Percentiles rank a stretch among this genome's conserved stretches.
These are phyloP conservation scores for Diplocarpon mali DNA, from an alignment of 2,329 filamentous ascomycete species.

Conservation along the genomic window DNA sequence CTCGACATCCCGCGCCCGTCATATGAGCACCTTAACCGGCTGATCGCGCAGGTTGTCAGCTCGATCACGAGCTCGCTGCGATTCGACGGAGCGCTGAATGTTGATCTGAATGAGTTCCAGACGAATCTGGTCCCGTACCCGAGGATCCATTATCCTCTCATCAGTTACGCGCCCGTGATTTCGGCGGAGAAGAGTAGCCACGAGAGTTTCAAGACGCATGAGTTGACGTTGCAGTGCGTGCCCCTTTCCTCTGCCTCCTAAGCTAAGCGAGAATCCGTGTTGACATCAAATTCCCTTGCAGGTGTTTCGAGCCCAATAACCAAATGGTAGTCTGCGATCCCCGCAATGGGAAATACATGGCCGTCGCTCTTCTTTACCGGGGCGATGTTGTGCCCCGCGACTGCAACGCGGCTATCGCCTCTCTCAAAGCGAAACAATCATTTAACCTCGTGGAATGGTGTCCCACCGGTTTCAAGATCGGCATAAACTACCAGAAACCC, in stretches of 20 bases:
- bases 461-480: constrained; percentile 58
- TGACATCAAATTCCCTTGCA: constrained; percentile 9
- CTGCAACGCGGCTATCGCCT: constrained; percentile 45
- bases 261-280: not conserved
- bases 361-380: constrained; percentile 53
- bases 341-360: constrained; percentile 59
- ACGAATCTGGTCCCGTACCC: constrained; percentile 59
- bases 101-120: constrained; percentile 59
- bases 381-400: constrained; percentile 55
- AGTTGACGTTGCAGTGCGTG: constrained; percentile 51
- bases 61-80: constrained; percentile 54
- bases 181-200: constrained; percentile 49
- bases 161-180: constrained; percentile 54
- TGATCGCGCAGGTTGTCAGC: constrained; percentile 58
- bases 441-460: constrained; percentile 61
- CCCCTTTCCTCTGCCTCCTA: not conserved
- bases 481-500: constrained; percentile 55
- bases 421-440: constrained; percentile 51
- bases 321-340: constrained; percentile 61
- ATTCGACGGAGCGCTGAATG: constrained; percentile 56
- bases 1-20: constrained; percentile 53
- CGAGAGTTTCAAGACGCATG: constrained; percentile 55
- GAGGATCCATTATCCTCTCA: constrained; percentile 56
- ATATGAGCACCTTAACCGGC: constrained; percentile 53
- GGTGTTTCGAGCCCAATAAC: constrained; percentile 55